Conservation (phyloP, 192 early-diverging fungal genomes). For the Glomus cerebriforme region DNA sequence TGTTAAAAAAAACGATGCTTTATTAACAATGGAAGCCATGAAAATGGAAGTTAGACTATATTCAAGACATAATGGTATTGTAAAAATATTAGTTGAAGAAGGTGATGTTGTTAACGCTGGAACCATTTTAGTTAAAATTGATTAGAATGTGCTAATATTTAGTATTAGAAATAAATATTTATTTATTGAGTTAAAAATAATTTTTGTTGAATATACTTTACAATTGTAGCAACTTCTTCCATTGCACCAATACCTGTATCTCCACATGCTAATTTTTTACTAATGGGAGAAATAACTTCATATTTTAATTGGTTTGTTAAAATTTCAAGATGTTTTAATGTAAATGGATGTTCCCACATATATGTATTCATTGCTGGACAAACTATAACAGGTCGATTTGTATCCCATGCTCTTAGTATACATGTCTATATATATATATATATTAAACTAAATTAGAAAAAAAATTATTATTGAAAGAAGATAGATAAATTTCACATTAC, state of each 20-base stretch:
- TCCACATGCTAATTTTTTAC: slow-evolving; percentile 89
- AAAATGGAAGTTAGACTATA: slow-evolving; percentile 71
- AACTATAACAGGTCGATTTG: slow-evolving; percentile 66
- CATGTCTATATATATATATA: slow-evolving; percentile 64
- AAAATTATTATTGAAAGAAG: not conserved
- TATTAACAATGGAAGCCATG: slow-evolving; percentile 68
- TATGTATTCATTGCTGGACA: slow-evolving; percentile 97
- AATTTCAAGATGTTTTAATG: slow-evolving; percentile 64
- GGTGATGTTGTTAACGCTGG: slow-evolving; percentile 73
- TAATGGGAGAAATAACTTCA: slow-evolving; percentile 72
- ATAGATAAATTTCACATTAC: not conserved
- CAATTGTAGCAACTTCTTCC: slow-evolving; percentile 77
- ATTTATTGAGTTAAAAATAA: slow-evolving; percentile 5
- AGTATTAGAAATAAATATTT: too few species aligned
- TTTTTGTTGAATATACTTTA: slow-evolving; percentile 32
- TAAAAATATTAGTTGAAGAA: slow-evolving; percentile 78
- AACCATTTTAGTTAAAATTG: slow-evolving; percentile 50
- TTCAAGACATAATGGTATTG: slow-evolving; percentile 88
- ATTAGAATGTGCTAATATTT: slow-evolving; percentile 28
- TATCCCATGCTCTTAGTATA: slow-evolving; percentile 88
- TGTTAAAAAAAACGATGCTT: slow-evolving; percentile 59
- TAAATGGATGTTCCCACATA: slow-evolving; percentile 96
- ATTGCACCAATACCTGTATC: slow-evolving; percentile 88
- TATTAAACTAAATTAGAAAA: not conserved
- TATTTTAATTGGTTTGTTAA: slow-evolving; percentile 61